Percentiles rank a stretch among this genome's conserved stretches.
Evolutionary conservation across 352 stramenopile species (phyloP).

Genomic region (Globisporangium solare): DNA sequence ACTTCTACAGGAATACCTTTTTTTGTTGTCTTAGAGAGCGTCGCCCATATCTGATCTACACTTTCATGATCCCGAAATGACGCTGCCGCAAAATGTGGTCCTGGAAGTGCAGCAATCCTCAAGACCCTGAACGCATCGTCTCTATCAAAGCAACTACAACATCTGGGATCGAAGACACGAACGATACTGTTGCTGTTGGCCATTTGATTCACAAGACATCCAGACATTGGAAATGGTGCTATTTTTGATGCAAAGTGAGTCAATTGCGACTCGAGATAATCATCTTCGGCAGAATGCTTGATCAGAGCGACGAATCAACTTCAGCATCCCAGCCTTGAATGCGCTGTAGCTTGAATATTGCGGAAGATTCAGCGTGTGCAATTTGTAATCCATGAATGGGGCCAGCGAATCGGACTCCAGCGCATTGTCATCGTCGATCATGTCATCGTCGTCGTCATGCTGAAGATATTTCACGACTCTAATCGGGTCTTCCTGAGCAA

Average conservation of each 20-base stretch:
- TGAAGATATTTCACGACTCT: constrained; percentile 4
- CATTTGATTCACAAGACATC: no score
- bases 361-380: constrained; percentile 38
- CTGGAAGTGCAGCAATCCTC: no score
- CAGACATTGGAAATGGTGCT: no score
- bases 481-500: not conserved
- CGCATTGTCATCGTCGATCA: constrained; percentile 11
- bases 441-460: constrained; percentile 2
- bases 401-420: constrained; percentile 25
- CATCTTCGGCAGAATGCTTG: constrained; percentile 30
- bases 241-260: no score
- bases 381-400: constrained; percentile 32
- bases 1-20: constrained; percentile 72
- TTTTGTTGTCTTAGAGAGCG: constrained; percentile 27
- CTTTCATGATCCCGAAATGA: no score
- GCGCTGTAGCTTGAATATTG: constrained; percentile 45
- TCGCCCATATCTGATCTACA: no score
- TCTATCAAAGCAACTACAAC: no score
- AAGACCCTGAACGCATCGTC: no score
- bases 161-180: no score
- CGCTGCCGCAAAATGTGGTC: no score
- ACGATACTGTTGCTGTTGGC: no score
- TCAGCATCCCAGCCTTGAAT: constrained; percentile 45
- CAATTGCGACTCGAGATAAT: not conserved
- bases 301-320: constrained; percentile 32